These are phyloP conservation scores for Xylaria cubensis DNA, from an alignment of 495 filamentous ascomycete species.

Conservation along the genomic window DNA sequence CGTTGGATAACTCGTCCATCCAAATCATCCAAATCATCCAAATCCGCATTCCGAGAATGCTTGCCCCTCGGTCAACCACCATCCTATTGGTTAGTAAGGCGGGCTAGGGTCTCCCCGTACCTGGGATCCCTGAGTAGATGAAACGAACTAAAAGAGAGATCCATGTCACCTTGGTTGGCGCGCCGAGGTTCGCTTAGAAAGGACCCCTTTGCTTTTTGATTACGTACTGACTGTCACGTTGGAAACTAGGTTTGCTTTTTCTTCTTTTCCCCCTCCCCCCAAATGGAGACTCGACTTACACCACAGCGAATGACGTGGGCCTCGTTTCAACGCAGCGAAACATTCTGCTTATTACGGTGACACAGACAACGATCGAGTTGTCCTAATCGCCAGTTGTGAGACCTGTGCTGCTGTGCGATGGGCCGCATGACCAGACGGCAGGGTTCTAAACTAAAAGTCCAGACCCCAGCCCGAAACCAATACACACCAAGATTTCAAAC, in stretches of 20 bases:
- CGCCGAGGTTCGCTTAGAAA: slow-evolving; percentile 1
- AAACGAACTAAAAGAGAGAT: slow-evolving; percentile 25
- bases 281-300: background rate
- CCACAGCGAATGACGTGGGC: background rate
- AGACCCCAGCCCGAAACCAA: too few species aligned
- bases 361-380: background rate
- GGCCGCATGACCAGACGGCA: too few species aligned
- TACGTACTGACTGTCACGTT: background rate
- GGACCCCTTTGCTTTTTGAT: slow-evolving; percentile 22
- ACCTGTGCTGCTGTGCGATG: too few species aligned
- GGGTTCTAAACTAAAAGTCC: too few species aligned
- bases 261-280: background rate
- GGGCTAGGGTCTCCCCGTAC: slow-evolving; percentile 16
- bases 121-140: slow-evolving; percentile 10
- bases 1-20: background rate
- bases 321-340: background rate
- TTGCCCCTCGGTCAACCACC: background rate
- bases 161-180: slow-evolving; percentile 8
- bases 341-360: background rate
- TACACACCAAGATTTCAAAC: too few species aligned
- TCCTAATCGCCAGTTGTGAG: background rate
- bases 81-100: slow-evolving; percentile 5
- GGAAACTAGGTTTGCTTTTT: background rate
- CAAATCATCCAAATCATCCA: background rate
- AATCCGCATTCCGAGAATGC: slow-evolving; percentile 9